Evolutionary conservation across 2,329 filamentous ascomycete genomes (phyloP).

Genomic region (Capronia coronata): DNA sequence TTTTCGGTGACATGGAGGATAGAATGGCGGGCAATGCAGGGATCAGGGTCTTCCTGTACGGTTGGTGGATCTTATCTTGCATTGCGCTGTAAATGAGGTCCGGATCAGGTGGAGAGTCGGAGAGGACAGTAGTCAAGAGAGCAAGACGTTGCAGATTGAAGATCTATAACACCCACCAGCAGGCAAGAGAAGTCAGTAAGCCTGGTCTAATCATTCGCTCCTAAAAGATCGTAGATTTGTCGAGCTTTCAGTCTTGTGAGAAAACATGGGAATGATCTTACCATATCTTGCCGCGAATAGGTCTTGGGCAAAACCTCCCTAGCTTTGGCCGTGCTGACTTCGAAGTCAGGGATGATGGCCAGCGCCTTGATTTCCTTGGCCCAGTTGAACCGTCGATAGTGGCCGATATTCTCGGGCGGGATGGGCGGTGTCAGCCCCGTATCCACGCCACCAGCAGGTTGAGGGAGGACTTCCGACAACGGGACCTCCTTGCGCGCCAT

Average conservation of each 20-base stretch:
- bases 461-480: slow-evolving; percentile 83
- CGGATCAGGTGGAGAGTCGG: slow-evolving; percentile 81
- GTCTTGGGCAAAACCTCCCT: slow-evolving; percentile 73
- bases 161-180: slow-evolving; percentile 31
- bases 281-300: slow-evolving; percentile 77
- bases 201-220: no score
- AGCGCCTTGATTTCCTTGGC: slow-evolving; percentile 92
- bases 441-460: slow-evolving; percentile 83
- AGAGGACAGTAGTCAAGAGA: slow-evolving; percentile 79
- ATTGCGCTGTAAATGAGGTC: slow-evolving; percentile 95
- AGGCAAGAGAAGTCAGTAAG: not conserved
- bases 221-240: no score
- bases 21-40: slow-evolving; percentile 88
- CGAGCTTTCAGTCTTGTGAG: no score
- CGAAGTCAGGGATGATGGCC: slow-evolving; percentile 91
- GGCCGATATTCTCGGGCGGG: slow-evolving; percentile 86
- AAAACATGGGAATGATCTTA: slow-evolving; percentile 45
- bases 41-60: slow-evolving; percentile 85
- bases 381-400: slow-evolving; percentile 95
- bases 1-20: slow-evolving; percentile 78
- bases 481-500: slow-evolving; percentile 88
- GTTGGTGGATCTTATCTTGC: slow-evolving; percentile 98
- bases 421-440: slow-evolving; percentile 79
- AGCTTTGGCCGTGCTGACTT: slow-evolving; percentile 89
- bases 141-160: slow-evolving; percentile 96